Evolutionary conservation across 495 filamentous ascomycete genomes (phyloP), one percentile per base, ranked within the genome.

Genomic region (Parathielavia hyrcaniae): DNA sequence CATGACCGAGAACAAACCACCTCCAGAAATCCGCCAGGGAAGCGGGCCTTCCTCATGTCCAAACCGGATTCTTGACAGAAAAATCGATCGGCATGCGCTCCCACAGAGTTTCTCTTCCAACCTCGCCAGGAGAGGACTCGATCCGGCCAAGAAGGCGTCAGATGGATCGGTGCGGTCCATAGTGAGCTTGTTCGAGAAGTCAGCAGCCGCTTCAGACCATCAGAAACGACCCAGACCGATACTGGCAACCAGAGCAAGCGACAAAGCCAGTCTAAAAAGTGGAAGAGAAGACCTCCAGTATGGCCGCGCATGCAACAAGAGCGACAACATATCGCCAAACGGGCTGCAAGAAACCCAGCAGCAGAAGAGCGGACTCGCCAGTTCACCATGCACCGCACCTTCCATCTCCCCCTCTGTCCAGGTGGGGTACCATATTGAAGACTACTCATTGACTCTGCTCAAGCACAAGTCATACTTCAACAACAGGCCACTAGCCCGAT

Each of bases 391-490:
- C 50, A 46, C 17, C 35, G 10, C 36, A 13, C 14, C 32, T 11
- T 52, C 47, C 6, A 58, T 56, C 34, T 40, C 20, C 6, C 52
- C 30, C 0, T 45, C 34, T n/a, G 32, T 30, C 0, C 17, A 43
- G 41, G 40, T 50, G 2, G 59, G 64, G 30, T 57, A 61, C 34
- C 20, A 53, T 23, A 45, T 51, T 4, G 66, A 69, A 26, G 64
- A 64, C 34, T 59, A 67, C 36, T 67, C 64, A 4, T 51, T 70
- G 52, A 70, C 65, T 1, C 47, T 70, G 30, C 45, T 68, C n/a
- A 63, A 62, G 32, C 65, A 68, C 58, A 65, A 68, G 35, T 43
- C 43, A 4, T 70, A 62, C 52, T 61, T 66, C 53, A 59, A 62
- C 36, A 63, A 64, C 38, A 57, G 51, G 8, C 63, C 65, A 11